phyloP scores from a whole-genome alignment of 1,139 yeast genomes.

The Kodamaea plutei region DNA sequence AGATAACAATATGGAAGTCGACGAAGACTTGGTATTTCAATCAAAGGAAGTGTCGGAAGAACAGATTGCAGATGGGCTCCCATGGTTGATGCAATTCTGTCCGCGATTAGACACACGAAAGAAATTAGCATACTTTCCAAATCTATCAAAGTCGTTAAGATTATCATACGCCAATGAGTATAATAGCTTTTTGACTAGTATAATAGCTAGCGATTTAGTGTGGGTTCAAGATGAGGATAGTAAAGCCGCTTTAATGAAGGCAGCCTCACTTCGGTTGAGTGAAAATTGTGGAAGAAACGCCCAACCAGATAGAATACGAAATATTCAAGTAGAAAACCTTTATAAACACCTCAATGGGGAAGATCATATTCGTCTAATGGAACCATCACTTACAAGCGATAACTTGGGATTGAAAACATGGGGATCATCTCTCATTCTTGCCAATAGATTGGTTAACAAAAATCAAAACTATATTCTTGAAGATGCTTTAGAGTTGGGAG shows the following conservation, averaged over 20 bases:
- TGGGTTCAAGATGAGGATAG: slow-evolving; percentile 42
- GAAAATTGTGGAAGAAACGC: slow-evolving; percentile 88
- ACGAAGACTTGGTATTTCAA: slow-evolving; percentile 17
- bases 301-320: slow-evolving; percentile 64
- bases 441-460: slow-evolving; percentile 46
- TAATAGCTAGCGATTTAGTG: slow-evolving; percentile 53
- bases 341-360: slow-evolving; percentile 10
- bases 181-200: slow-evolving; percentile 59
- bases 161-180: slow-evolving; percentile 21
- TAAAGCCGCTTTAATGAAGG: slow-evolving; percentile 43
- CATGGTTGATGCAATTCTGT: slow-evolving; percentile 41
- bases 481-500: slow-evolving; percentile 74
- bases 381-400: slow-evolving; percentile 85
- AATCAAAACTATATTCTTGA: slow-evolving; percentile 22
- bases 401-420: slow-evolving; percentile 90
- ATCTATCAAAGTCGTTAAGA: slow-evolving; percentile 23
- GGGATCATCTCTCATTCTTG: slow-evolving; percentile 82
- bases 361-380: slow-evolving; percentile 49
- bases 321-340: slow-evolving; percentile 35
- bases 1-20: slow-evolving; percentile 12
- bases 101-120: slow-evolving; percentile 25
- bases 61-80: slow-evolving; percentile 21
- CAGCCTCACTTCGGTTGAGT: slow-evolving; percentile 64
- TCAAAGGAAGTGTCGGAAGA: slow-evolving; percentile 24
- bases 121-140: slow-evolving; percentile 26